These are phyloP conservation scores for Solanum peruvianum DNA, from an alignment of 257 asterid genomes.

Conservation along the genomic window DNA sequence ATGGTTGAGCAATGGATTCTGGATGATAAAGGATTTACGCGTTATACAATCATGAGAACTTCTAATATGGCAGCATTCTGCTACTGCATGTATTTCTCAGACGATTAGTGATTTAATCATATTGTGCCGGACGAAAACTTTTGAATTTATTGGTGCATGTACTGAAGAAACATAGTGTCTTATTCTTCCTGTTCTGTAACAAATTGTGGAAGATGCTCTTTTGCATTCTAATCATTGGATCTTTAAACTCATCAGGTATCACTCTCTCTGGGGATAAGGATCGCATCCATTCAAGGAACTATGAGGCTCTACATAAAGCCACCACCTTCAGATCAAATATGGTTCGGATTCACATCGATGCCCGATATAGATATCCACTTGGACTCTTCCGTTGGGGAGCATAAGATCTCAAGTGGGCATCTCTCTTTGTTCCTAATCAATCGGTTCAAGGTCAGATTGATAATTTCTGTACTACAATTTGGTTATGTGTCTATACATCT, in stretches of 20 bases:
- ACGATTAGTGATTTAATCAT: neutral
- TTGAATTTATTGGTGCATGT: neutral
- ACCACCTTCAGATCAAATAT: conserved; percentile 93
- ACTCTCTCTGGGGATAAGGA: conserved; percentile 56
- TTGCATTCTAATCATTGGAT: conserved; percentile 8
- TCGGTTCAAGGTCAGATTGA: conserved; percentile 69
- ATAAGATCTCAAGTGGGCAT: conserved; percentile 69
- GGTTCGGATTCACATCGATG: conserved; percentile 87
- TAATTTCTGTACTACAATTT: neutral
- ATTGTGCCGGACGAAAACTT: neutral
- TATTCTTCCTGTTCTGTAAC: neutral
- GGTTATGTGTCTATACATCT: neutral
- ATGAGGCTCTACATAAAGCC: conserved; percentile 66
- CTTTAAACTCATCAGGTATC: conserved; percentile 57
- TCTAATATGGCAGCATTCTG: neutral
- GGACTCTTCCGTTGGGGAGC: conserved; percentile 82
- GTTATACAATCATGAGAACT: neutral
- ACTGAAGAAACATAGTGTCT: neutral
- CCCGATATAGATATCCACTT: conserved; percentile 76
- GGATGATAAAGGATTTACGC: neutral
- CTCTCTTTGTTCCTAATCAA: conserved; percentile 59
- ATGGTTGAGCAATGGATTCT: neutral
- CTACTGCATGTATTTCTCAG: neutral
- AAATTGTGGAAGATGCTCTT: neutral
- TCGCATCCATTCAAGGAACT: conserved; percentile 82